These are phyloP conservation scores for Cucumis cinereus DNA, from an alignment of 306 rosid species.

Conservation along the genomic window DNA sequence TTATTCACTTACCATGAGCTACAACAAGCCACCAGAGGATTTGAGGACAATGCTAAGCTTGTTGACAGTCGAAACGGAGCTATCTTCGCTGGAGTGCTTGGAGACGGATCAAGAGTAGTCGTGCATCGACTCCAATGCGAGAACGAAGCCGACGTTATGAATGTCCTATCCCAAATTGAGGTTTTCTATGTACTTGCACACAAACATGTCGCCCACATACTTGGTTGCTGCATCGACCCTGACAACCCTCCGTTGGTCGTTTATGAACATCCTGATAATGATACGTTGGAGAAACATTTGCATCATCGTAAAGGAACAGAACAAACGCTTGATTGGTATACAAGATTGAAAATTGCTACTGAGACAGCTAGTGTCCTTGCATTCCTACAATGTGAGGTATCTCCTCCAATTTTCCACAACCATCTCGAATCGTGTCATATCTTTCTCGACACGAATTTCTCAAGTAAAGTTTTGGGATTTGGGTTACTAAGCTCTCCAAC, in stretches of 20 bases:
- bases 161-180: slow-evolving; percentile 60
- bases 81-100: slow-evolving; percentile 54
- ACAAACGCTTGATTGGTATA: slow-evolving; percentile 54
- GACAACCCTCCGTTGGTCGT: slow-evolving; percentile 47
- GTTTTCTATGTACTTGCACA: slow-evolving; percentile 43
- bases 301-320: slow-evolving; percentile 33
- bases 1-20: slow-evolving; percentile 59
- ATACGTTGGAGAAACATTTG: slow-evolving; percentile 66
- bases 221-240: slow-evolving; percentile 72
- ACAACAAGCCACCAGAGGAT: slow-evolving; percentile 62
- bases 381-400: slow-evolving; percentile 50
- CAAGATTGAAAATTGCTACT: slow-evolving; percentile 58
- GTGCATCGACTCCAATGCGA: slow-evolving; percentile 59
- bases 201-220: slow-evolving; percentile 39
- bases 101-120: slow-evolving; percentile 64
- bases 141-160: slow-evolving; percentile 46
- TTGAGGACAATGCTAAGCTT: slow-evolving; percentile 40
- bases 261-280: slow-evolving; percentile 63
- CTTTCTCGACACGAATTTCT: slow-evolving; percentile 46
- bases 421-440: slow-evolving; percentile 54
- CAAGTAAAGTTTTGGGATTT: slow-evolving; percentile 62
- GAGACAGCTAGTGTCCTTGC: slow-evolving; percentile 66
- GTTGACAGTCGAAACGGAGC: slow-evolving; percentile 35
- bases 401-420: slow-evolving; percentile 76
- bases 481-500: slow-evolving; percentile 24